Evolutionary conservation across 2,329 filamentous ascomycete species (phyloP).

Genomic region (Colletotrichum lentis): DNA sequence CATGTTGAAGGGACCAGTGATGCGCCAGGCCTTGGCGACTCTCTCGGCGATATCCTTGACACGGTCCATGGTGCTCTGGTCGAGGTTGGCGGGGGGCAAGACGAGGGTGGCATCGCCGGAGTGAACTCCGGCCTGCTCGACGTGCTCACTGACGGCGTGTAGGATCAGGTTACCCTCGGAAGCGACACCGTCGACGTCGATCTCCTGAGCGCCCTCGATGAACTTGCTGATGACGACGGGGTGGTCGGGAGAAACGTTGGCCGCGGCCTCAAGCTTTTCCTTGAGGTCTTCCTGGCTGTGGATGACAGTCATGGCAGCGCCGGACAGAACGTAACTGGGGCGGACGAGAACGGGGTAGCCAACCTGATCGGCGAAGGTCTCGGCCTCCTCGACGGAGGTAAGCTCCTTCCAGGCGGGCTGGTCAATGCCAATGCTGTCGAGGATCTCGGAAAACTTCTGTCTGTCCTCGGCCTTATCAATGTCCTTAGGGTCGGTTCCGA

Average conservation of each 20-base stretch:
- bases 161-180: conserved; percentile 85
- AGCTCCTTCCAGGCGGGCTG: conserved; percentile 99
- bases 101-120: conserved; percentile 96
- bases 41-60: conserved; percentile 96
- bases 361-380: conserved; percentile 83
- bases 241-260: conserved; percentile 91
- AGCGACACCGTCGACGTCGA: conserved; percentile 94
- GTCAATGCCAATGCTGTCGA: conserved; percentile 95
- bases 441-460: conserved; percentile 97
- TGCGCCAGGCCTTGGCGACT: conserved; percentile 95
- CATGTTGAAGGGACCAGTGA: conserved; percentile 99
- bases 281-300: conserved; percentile 86
- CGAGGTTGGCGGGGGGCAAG: conserved; percentile 83
- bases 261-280: conserved; percentile 91
- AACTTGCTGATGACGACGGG: conserved; percentile 98
- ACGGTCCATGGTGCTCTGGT: conserved; percentile 79
- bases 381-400: conserved; percentile 86
- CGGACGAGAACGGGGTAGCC: conserved; percentile 95
- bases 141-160: conserved; percentile 93
- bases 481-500: conserved; percentile 90
- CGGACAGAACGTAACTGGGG: conserved; percentile 93
- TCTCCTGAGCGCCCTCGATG: conserved; percentile 95
- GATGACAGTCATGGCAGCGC: conserved; percentile 98
- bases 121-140: conserved; percentile 97
- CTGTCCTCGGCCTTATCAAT: conserved; percentile 98